Conservation (phyloP, 2,329 filamentous ascomycete genomes). For the Monilinia vaccinii-corymbosi region DNA sequence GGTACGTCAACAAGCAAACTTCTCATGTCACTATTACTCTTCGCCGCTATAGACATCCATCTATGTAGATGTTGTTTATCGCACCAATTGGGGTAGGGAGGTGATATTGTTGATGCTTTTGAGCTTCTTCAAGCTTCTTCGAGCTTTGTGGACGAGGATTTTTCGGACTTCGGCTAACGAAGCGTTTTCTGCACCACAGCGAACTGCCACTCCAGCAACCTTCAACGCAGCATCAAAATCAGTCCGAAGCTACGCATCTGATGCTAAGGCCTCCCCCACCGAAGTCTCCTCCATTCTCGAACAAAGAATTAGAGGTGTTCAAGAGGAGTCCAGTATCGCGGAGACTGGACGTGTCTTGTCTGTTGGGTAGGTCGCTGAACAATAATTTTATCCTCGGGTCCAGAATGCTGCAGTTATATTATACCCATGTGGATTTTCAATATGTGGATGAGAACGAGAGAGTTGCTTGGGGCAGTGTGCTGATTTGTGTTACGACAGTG, state of each 20-base stretch:
- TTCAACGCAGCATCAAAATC: constrained; percentile 62
- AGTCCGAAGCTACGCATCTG: constrained; percentile 80
- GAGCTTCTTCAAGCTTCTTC: constrained; percentile 32
- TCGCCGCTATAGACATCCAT: constrained; percentile 31
- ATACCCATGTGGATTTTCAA: neutral
- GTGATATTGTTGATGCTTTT: constrained; percentile 28
- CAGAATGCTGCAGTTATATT: neutral
- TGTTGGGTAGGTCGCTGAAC: constrained; percentile 71
- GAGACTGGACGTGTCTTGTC: constrained; percentile 99
- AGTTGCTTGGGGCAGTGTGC: constrained; percentile 7
- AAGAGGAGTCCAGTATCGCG: constrained; percentile 91
- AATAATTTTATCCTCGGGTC: constrained; percentile 1
- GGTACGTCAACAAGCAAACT: constrained; percentile 63
- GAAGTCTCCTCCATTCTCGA: constrained; percentile 99
- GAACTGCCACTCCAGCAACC: constrained; percentile 74
- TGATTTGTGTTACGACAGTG: constrained; percentile 50
- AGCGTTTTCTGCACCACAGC: constrained; percentile 56
- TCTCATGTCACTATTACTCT: constrained; percentile 29
- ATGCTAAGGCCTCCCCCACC: constrained; percentile 90
- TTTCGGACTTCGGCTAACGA: constrained; percentile 47
- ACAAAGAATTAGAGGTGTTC: constrained; percentile 96
- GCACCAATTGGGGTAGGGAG: constrained; percentile 29
- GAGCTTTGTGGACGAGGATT: constrained; percentile 25
- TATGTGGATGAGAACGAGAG: neutral
- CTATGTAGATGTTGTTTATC: constrained; percentile 33